A percentile compares a stretch with the other conserved stretches of the same genome.
Evolutionary conservation across 495 filamentous ascomycete genomes (phyloP).

Genomic region (Penicillium odoratum): DNA sequence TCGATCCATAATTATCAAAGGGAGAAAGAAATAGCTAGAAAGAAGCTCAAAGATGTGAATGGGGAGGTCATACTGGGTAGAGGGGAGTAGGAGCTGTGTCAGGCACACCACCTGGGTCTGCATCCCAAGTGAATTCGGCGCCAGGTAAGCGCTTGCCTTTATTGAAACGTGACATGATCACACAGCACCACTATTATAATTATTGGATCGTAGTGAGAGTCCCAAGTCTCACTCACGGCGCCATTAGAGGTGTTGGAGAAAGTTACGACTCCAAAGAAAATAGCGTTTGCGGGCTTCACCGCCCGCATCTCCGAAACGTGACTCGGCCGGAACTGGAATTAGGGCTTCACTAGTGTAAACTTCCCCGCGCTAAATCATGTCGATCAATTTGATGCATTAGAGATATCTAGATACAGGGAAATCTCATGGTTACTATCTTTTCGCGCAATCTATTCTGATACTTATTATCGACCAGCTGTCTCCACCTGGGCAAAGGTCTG

Average conservation of each 20-base stretch:
- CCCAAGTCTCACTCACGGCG: slow-evolving; percentile 8
- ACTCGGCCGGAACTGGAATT: slow-evolving; percentile 16
- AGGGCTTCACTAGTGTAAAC: slow-evolving; percentile 16
- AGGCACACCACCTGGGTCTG: slow-evolving; percentile 38
- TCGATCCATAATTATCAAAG: background rate
- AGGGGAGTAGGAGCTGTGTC: slow-evolving; percentile 46
- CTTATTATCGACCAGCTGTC: slow-evolving; percentile 36
- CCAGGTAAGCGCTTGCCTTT: slow-evolving; percentile 43
- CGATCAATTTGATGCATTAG: slow-evolving; percentile 4
- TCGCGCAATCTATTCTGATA: background rate
- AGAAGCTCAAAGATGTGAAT: slow-evolving; percentile 1
- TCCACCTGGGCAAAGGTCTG: slow-evolving; percentile 35
- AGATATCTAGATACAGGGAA: background rate
- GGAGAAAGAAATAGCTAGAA: background rate
- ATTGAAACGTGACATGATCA: slow-evolving; percentile 40
- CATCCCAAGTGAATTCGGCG: slow-evolving; percentile 44
- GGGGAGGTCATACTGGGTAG: slow-evolving; percentile 37
- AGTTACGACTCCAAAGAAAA: slow-evolving; percentile 11
- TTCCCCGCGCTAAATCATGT: slow-evolving; percentile 15
- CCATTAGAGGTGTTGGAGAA: slow-evolving; percentile 14
- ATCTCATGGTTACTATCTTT: background rate
- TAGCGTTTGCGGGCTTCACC: slow-evolving; percentile 13
- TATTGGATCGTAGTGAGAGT: background rate
- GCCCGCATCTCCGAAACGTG: slow-evolving; percentile 10
- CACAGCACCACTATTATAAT: background rate